Percentiles rank a stretch among this genome's conserved stretches.
phyloP scores from a whole-genome alignment of 164 flowering plant species.

The Magnolia sinica region DNA sequence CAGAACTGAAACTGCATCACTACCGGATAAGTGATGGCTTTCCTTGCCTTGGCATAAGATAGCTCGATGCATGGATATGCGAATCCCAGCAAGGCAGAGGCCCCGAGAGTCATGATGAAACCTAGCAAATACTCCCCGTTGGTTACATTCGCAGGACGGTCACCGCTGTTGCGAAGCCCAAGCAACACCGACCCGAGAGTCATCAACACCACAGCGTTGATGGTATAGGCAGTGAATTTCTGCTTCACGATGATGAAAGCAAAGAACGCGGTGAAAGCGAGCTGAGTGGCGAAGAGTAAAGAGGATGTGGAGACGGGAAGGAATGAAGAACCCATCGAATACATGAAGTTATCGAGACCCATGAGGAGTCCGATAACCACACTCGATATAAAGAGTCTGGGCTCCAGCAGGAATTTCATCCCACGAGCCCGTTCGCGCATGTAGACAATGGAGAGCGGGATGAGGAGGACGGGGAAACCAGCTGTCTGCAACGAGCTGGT shows the following conservation, averaged over 20 bases:
- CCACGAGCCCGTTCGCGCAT: not conserved
- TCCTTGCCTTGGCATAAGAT: slow-evolving; percentile 10
- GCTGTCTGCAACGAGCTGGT: slow-evolving; percentile 20
- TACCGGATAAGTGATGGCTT: slow-evolving; percentile 18
- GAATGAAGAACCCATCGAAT: slow-evolving; percentile 15
- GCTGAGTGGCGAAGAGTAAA: slow-evolving; percentile 23
- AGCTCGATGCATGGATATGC: slow-evolving; percentile 17
- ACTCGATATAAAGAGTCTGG: slow-evolving; percentile 5
- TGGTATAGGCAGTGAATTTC: slow-evolving; percentile 26
- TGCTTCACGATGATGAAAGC: slow-evolving; percentile 25
- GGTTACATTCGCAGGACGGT: slow-evolving; percentile 19
- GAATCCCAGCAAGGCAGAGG: slow-evolving; percentile 18
- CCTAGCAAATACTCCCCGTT: slow-evolving; percentile 22
- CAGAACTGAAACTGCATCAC: slow-evolving; percentile 27
- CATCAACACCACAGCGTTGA: slow-evolving; percentile 29
- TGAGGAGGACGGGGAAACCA: slow-evolving; percentile 18
- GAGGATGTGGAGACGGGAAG: slow-evolving; percentile 29
- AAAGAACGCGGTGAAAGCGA: slow-evolving; percentile 32
- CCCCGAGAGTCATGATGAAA: slow-evolving; percentile 19
- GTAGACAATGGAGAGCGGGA: slow-evolving; percentile 12
- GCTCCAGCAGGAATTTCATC: not conserved
- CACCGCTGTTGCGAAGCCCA: slow-evolving; percentile 21
- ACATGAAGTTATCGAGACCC: slow-evolving; percentile 21
- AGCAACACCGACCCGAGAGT: slow-evolving; percentile 24
- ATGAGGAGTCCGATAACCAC: slow-evolving; percentile 13